Evolutionary conservation across 805 yeast species (phyloP), one percentile per base, ranked within the genome.

Genomic region (Kluyveromyces siamensis): DNA sequence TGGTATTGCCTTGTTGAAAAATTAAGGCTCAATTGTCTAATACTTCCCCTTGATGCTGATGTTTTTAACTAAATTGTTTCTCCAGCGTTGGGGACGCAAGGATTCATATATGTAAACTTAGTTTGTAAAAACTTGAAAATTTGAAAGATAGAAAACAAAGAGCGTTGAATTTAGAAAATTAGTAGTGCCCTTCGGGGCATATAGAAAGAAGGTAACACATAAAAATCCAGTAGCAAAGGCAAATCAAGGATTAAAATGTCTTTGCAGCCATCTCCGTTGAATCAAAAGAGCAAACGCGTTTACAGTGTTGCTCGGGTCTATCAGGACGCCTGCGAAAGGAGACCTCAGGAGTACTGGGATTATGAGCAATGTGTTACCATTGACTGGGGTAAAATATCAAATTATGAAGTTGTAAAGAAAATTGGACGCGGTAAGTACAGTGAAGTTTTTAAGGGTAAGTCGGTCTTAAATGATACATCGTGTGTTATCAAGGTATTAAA

Each of bases 361-460:
- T 88, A 88, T 61, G 96, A 72, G 48, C 70, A 69, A 50, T 66
- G 67, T 43, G 77, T 83, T 45, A 76, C 78, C 38, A 81, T 90
- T 52, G 79, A 79, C 55, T 89, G 96, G 96, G 89, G 93, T 37
- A 72, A 79, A 40, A 95, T 86, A 55, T 77, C 81, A n/a, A 81
- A 84, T 61, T 89, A 89, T 66, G 97, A 90, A 69, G 82, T 89
- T 43, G 74, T 84, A 38, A 79, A 80, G 52, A 89, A 88, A 65
- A 76, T 90, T 45, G 97, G 97, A 10, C 76, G 96, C 50, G 97
- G 97, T 45, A 88, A 88, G 68, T 90, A 90, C 65, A 85, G 95
- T 14, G 97, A 90, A 69, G 97, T 90, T 44, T 90, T 90, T 60
- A 80, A 87, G 55, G 97, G 96, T 7, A 75, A 85, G 38, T 81